Conservation (phyloP, 1,139 yeast genomes). For the Hanseniaspora sp. region DNA sequence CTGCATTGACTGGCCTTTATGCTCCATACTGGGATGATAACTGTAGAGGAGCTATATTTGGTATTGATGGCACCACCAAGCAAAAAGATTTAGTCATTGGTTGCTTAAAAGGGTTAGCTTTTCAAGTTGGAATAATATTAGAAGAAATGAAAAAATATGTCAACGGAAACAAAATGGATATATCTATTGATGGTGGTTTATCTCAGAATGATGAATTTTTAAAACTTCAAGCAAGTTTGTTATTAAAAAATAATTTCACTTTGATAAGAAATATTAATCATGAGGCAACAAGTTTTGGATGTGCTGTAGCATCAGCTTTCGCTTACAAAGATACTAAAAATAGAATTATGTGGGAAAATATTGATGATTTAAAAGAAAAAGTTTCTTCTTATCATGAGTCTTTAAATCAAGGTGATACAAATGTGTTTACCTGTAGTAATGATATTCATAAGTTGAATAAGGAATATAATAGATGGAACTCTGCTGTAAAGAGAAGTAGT, state of each 20-base stretch:
- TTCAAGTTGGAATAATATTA: conserved; percentile 81
- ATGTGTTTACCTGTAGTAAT: conserved; percentile 24
- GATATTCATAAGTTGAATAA: conserved; percentile 20
- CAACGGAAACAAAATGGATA: conserved; percentile 27
- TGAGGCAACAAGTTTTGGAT: conserved; percentile 93
- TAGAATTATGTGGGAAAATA: conserved; percentile 62
- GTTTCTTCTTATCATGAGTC: conserved; percentile 25
- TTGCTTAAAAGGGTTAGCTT: conserved; percentile 90
- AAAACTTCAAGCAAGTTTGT: conserved; percentile 87
- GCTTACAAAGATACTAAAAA: conserved; percentile 43
- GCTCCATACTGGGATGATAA: conserved; percentile 96
- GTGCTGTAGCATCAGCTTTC: conserved; percentile 91
- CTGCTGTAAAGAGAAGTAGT: conserved; percentile 62
- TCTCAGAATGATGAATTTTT: conserved; percentile 82
- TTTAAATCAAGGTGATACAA: conserved; percentile 36
- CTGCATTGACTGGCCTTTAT: conserved; percentile 87
- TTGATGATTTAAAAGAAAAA: conserved; percentile 47
- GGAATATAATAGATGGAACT: conserved; percentile 69
- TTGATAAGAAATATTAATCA: conserved; percentile 71
- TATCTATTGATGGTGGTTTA: conserved; percentile 87
- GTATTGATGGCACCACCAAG: conserved; percentile 79
- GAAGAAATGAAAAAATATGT: conserved; percentile 85
- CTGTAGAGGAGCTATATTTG: conserved; percentile 86
- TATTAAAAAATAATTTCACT: conserved; percentile 66
- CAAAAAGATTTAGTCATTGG: conserved; percentile 88